These are phyloP conservation scores for Phialocephala subalpina DNA, from an alignment of 2,329 filamentous ascomycete genomes.

Conservation along the genomic window DNA sequence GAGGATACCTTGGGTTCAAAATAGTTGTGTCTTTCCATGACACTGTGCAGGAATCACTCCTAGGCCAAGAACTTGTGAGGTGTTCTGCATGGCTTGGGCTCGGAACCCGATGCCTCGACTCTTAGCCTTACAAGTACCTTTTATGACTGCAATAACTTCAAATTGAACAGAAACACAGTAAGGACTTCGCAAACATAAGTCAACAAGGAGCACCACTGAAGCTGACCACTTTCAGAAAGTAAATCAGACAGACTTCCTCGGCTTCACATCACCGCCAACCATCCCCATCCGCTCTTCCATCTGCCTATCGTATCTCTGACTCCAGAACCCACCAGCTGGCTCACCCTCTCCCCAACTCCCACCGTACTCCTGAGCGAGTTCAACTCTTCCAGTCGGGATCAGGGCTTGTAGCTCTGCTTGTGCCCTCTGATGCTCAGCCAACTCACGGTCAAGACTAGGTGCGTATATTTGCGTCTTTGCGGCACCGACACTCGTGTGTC, in stretches of 20 bases:
- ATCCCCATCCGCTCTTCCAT: not conserved
- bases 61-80: too few species aligned
- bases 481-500: not conserved
- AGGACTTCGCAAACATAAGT: too few species aligned
- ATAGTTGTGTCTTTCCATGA: too few species aligned
- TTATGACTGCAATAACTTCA: too few species aligned
- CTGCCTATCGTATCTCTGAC: slow-evolving; percentile 1
- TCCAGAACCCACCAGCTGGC: not conserved
- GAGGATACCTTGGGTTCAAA: too few species aligned
- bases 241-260: slow-evolving; percentile 10
- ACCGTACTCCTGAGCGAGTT: not conserved
- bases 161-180: too few species aligned
- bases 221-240: too few species aligned
- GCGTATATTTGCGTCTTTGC: not conserved
- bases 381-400: slow-evolving; percentile 1
- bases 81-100: too few species aligned
- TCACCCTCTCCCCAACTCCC: not conserved
- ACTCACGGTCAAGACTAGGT: not conserved
- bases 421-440: not conserved
- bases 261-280: slow-evolving; percentile 8
- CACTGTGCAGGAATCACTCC: too few species aligned
- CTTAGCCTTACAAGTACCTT: too few species aligned
- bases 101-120: too few species aligned
- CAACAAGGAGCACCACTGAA: too few species aligned
- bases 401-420: slow-evolving; percentile 4